These are phyloP conservation scores for Myxozyma melibiosi DNA, from an alignment of 805 yeast species.

Conservation along the genomic window DNA sequence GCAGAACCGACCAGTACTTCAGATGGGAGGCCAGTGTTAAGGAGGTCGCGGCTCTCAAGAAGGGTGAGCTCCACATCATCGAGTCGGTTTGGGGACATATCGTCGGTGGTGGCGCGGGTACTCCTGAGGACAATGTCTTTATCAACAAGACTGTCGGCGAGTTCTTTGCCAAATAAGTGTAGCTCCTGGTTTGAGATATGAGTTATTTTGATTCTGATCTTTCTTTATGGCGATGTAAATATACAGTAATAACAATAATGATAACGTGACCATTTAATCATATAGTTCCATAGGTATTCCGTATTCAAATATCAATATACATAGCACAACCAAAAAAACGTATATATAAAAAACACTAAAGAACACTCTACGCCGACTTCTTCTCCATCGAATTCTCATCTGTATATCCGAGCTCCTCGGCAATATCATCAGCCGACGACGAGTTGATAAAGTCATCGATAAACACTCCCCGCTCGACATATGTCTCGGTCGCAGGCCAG, in stretches of 20 bases:
- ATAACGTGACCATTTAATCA: too few relatives aligned
- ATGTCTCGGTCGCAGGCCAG: slow-evolving; percentile 27
- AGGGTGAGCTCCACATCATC: slow-evolving; percentile 28
- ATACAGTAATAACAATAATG: too few relatives aligned
- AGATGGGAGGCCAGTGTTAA: slow-evolving; percentile 30
- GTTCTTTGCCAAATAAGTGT: slow-evolving; percentile 18
- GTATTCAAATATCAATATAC: background rate
- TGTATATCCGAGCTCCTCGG: background rate
- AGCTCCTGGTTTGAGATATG: too few relatives aligned
- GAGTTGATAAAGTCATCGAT: slow-evolving; percentile 15
- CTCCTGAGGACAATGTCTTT: slow-evolving; percentile 25
- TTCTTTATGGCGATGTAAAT: background rate
- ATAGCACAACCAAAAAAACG: background rate
- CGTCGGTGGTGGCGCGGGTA: slow-evolving; percentile 32
- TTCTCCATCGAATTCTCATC: slow-evolving; percentile 2
- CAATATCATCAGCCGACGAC: slow-evolving; percentile 6
- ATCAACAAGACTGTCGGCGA: slow-evolving; percentile 23
- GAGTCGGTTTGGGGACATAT: slow-evolving; percentile 34
- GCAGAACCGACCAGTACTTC: slow-evolving; percentile 32
- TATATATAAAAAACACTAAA: background rate
- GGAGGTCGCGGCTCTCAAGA: slow-evolving; percentile 30
- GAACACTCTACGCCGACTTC: background rate
- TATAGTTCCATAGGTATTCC: too few relatives aligned
- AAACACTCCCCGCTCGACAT: slow-evolving; percentile 20
- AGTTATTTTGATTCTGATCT: background rate